Evolutionary conservation across 2,329 filamentous ascomycete species (phyloP).

Genomic region (Colletotrichum plurivorum): DNA sequence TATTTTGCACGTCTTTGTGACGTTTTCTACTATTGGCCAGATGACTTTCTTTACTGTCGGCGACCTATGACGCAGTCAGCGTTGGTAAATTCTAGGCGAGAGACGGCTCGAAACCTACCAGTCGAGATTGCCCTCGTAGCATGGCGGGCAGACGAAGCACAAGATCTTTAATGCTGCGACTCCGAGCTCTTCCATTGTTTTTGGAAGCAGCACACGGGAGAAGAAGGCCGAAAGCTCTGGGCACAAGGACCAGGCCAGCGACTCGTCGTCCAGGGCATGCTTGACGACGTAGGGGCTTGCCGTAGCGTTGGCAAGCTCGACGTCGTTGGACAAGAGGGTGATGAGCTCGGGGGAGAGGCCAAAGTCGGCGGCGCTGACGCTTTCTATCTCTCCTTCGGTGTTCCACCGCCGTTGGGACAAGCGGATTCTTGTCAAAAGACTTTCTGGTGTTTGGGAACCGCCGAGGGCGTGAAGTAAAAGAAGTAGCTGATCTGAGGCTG

Average conservation of each 20-base stretch:
- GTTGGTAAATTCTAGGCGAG: neutral
- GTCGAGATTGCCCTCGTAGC: slow-evolving; percentile 49
- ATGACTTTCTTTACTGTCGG: slow-evolving; percentile 44
- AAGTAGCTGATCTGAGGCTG: slow-evolving; percentile 44
- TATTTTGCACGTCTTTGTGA: slow-evolving; percentile 36
- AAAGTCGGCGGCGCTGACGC: slow-evolving; percentile 42
- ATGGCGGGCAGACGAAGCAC: slow-evolving; percentile 49
- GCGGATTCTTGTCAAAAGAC: slow-evolving; percentile 43
- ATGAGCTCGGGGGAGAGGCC: slow-evolving; percentile 44
- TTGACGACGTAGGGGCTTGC: slow-evolving; percentile 39
- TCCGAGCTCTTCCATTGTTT: slow-evolving; percentile 43
- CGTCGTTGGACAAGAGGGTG: slow-evolving; percentile 40
- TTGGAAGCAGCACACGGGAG: slow-evolving; percentile 11
- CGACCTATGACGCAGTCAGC: slow-evolving; percentile 39
- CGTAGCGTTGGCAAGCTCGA: slow-evolving; percentile 18
- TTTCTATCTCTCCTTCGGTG: slow-evolving; percentile 46
- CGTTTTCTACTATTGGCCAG: slow-evolving; percentile 46
- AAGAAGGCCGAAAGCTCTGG: slow-evolving; percentile 25
- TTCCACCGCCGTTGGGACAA: slow-evolving; percentile 44
- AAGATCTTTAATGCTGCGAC: slow-evolving; percentile 44
- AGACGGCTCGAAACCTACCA: slow-evolving; percentile 43
- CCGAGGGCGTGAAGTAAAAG: slow-evolving; percentile 45
- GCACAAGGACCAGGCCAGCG: slow-evolving; percentile 41
- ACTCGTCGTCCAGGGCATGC: slow-evolving; percentile 41
- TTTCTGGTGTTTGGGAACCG: slow-evolving; percentile 41